Evolutionary conservation across 1,284 basidiomycete genomes (phyloP).

Genomic region (Heliocybe sulcata): DNA sequence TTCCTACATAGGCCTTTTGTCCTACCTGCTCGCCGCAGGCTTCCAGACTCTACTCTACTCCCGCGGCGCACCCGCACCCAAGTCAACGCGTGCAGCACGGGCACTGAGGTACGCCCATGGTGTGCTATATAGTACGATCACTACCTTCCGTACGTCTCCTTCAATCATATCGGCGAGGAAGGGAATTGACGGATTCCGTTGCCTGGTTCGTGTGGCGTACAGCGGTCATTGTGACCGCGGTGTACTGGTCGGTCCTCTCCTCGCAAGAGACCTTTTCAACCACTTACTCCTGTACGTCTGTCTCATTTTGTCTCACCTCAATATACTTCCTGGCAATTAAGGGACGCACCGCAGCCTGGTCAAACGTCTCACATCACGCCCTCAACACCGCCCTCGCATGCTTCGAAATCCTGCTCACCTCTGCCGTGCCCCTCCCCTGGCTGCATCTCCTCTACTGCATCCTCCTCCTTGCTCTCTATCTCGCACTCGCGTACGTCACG

Average conservation of each 20-base stretch:
- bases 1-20: slow-evolving; percentile 51
- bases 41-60: slow-evolving; percentile 47
- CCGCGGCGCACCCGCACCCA: slow-evolving; percentile 40
- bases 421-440: slow-evolving; percentile 47
- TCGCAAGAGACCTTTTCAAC: slow-evolving; percentile 32
- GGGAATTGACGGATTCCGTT: no score
- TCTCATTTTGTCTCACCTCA: slow-evolving; percentile 2
- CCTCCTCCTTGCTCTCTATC: slow-evolving; percentile 45
- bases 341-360: slow-evolving; percentile 36
- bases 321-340: background rate
- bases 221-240: slow-evolving; percentile 63
- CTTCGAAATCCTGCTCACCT: slow-evolving; percentile 52
- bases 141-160: slow-evolving; percentile 49
- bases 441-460: slow-evolving; percentile 37
- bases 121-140: slow-evolving; percentile 42
- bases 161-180: no score
- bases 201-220: slow-evolving; percentile 4
- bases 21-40: slow-evolving; percentile 55
- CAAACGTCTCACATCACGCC: slow-evolving; percentile 53
- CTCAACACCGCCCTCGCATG: slow-evolving; percentile 52
- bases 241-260: slow-evolving; percentile 59
- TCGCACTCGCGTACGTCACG: slow-evolving; percentile 63
- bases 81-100: slow-evolving; percentile 9
- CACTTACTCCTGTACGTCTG: slow-evolving; percentile 26
- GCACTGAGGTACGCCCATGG: slow-evolving; percentile 52